A percentile compares a stretch with the other conserved stretches of the same genome.
These are phyloP conservation scores for Acidomyces sp. DNA, from an alignment of 495 filamentous ascomycete species.

Conservation along the genomic window DNA sequence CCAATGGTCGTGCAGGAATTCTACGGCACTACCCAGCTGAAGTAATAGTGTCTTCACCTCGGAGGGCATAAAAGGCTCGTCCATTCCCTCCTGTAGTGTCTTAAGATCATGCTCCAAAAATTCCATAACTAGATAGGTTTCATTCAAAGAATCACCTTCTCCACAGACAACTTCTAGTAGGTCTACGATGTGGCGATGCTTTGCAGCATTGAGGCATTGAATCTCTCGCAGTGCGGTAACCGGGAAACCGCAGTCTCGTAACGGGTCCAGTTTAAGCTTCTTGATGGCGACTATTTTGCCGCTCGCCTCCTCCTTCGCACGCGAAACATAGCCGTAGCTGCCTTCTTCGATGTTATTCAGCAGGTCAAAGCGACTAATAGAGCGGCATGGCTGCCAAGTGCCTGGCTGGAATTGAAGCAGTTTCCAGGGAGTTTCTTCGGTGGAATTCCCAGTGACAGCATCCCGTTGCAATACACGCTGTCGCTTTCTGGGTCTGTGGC, in stretches of 20 bases:
- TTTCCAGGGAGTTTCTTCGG: constrained; percentile 22
- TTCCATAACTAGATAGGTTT: constrained; percentile 92
- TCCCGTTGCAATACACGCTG: constrained; percentile 33
- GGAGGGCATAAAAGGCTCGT: constrained; percentile 82
- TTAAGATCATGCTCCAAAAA: constrained; percentile 98
- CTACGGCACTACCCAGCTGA: constrained; percentile 69
- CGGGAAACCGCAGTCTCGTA: constrained; percentile 65
- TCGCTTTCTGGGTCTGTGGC: constrained; percentile 41
- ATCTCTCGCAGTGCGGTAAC: constrained; percentile 91
- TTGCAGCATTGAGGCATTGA: constrained; percentile 47
- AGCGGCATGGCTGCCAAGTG: constrained; percentile 60
- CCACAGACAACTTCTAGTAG: constrained; percentile 80
- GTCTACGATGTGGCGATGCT: constrained; percentile 65
- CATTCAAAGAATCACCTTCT: constrained; percentile 48
- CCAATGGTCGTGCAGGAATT: constrained; percentile 79
- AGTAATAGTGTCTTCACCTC: constrained; percentile 83
- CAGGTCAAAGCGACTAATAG: constrained; percentile 79
- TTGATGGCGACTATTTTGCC: constrained; percentile 87
- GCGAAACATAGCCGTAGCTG: constrained; percentile 85
- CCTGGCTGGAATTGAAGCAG: constrained; percentile 59
- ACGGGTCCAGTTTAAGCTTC: constrained; percentile 81
- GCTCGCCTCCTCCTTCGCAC: constrained; percentile 66
- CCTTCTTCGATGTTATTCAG: constrained; percentile 97
- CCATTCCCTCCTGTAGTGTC: constrained; percentile 83
- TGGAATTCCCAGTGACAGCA: constrained; percentile 17